Evolutionary conservation across 2,329 filamentous ascomycete genomes (phyloP).

Genomic region (Diaporthe helianthi): DNA sequence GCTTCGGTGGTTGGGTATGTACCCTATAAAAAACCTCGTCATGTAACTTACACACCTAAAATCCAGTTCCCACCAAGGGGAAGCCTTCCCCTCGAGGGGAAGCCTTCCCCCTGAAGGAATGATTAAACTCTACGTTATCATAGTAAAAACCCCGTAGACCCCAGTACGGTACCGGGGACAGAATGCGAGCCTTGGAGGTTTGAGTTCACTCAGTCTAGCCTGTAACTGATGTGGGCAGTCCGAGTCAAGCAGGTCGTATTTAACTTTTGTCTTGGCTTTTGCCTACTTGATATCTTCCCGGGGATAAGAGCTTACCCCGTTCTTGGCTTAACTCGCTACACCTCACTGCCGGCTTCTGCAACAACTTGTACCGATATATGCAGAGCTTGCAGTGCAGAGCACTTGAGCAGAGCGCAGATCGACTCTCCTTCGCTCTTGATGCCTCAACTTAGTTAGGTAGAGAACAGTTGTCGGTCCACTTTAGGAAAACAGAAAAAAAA

Average conservation of each 20-base stretch:
- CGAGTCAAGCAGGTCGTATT: slow-evolving; percentile 6
- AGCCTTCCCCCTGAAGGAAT: too few relatives aligned
- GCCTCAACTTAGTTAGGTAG: too few relatives aligned
- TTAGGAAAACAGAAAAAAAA: background rate
- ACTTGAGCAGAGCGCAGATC: background rate
- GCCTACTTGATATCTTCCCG: background rate
- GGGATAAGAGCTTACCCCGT: background rate
- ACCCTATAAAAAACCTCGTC: too few relatives aligned
- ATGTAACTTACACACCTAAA: too few relatives aligned
- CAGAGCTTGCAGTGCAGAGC: slow-evolving; percentile 10
- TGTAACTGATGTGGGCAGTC: background rate
- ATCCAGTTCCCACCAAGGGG: too few relatives aligned
- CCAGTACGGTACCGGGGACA: too few relatives aligned
- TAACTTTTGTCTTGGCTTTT: slow-evolving; percentile 21
- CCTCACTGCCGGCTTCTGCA: slow-evolving; percentile 19
- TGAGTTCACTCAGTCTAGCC: too few relatives aligned
- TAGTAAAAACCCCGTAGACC: too few relatives aligned
- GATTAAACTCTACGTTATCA: too few relatives aligned
- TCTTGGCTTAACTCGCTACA: slow-evolving; percentile 1
- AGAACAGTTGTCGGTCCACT: background rate
- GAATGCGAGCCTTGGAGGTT: too few relatives aligned
- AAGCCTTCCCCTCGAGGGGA: too few relatives aligned
- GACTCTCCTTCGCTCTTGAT: background rate
- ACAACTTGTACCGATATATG: slow-evolving; percentile 1
- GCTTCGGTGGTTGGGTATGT: too few relatives aligned